A percentile compares a stretch with the other conserved stretches of the same genome.
These are phyloP conservation scores for Aspergillus caelatus DNA, from an alignment of 2,329 filamentous ascomycete genomes.

Conservation along the genomic window DNA sequence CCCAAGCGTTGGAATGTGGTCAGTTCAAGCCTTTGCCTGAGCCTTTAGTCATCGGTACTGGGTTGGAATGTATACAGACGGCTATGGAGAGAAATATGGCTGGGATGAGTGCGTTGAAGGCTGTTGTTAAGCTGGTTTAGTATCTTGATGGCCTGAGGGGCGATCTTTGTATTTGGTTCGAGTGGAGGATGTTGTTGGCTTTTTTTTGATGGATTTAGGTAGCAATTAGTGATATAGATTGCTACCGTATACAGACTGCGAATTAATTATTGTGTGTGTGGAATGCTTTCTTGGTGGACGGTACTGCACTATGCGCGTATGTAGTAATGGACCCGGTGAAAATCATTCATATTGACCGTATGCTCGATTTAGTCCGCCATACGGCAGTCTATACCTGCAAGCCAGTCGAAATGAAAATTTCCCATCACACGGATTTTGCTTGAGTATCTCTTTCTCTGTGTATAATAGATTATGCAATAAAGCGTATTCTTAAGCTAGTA, in stretches of 20 bases:
- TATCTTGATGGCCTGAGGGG: neutral
- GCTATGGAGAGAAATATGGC: neutral
- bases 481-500: neutral
- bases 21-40: neutral
- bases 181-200: too few relatives aligned
- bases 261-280: neutral
- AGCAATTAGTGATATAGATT: neutral
- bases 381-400: neutral
- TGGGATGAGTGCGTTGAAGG: neutral
- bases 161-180: too few relatives aligned
- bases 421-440: neutral
- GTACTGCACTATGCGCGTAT: neutral
- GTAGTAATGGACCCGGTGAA: too few relatives aligned
- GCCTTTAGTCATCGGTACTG: neutral
- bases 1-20: neutral
- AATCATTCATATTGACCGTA: too few relatives aligned
- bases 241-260: neutral
- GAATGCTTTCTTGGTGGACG: neutral
- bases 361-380: neutral
- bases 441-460: neutral
- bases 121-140: neutral
- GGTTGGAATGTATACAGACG: neutral
- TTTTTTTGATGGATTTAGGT: neutral
- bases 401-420: neutral
- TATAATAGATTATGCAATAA: neutral